Base-by-base conservation (phyloP, 306 rosid species). In the Cucurbita argyrosperma region DNA sequence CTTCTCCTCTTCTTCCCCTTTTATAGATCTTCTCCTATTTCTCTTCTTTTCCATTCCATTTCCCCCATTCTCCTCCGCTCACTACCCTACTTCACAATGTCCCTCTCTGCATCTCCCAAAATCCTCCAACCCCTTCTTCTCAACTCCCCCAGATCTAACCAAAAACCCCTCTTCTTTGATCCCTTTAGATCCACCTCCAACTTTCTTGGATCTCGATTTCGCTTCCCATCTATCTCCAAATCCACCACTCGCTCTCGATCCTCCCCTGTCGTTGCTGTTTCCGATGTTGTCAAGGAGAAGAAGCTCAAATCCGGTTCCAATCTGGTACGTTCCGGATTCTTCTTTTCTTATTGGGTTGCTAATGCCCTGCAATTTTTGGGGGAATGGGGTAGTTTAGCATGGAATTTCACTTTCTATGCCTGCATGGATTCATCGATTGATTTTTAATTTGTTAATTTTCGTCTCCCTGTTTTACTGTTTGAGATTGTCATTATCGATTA, bases 151-250 rank as follows among this genome's bases (percentile, higher is more conserved):
- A 90, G 97, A 94, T 88, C 98, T 91, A 85, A 79, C 82, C 91
- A 89, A 63, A 84, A 80, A 74, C 87, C 87, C 74, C 63, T 82
- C 38, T 74, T 85, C 8, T 71, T 86, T 46, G 82, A 80, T 40
- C 78, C 84, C 70, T 76, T 76, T 73, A 82, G 56, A 49, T 37
- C 78, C 49, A 15, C 59, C 72, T 66, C 87, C 59, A 75, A 90
- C 74, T 95, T 89, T 66, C 79, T 91, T 72, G 96, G 96, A 88
- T 89, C 97, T 77, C 70, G 83, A 19, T 83, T 91, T 76, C 89
- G 96, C 21, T 49, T 75, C 80, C 72, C 58, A 75, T 58, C 87
- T 79, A 39, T 78, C 16, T 10, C 83, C n/a, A 77, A 47, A 30
- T 64, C 77, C 72, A 61, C 23, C 78, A 75, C 80, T 7, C 83